phyloP scores from a whole-genome alignment of 371 early-diverging fungal genomes.

The Mucor lusitanicus region DNA sequence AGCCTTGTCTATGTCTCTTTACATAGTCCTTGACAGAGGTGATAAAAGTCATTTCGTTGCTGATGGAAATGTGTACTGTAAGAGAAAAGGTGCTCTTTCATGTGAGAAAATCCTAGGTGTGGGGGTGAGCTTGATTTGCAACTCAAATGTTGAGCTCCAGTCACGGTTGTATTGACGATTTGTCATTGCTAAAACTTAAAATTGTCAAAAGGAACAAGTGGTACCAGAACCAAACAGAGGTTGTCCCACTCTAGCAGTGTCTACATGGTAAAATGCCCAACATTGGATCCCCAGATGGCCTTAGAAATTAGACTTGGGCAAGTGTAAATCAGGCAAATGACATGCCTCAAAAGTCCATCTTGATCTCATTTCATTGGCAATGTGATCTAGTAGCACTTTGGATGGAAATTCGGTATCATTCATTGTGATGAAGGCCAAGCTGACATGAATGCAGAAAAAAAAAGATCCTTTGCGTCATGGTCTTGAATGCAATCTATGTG shows the following conservation, averaged over 20 bases:
- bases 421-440: no score
- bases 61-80: constrained; percentile 13
- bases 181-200: constrained; percentile 3
- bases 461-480: no score
- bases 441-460: no score
- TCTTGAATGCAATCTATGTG: neutral
- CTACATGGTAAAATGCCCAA: neutral
- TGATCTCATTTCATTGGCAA: no score
- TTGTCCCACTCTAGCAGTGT: neutral
- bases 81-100: neutral
- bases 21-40: constrained; percentile 45
- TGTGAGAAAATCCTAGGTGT: neutral
- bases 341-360: neutral
- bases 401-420: no score
- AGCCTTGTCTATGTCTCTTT: constrained; percentile 60
- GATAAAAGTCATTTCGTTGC: constrained; percentile 10
- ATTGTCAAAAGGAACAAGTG: neutral
- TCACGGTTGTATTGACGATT: constrained; percentile 5
- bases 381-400: no score
- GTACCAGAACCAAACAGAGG: neutral
- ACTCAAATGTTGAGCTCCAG: neutral
- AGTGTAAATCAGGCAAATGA: neutral
- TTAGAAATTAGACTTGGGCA: no score
- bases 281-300: no score
- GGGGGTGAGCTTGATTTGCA: neutral